Evolutionary conservation across 495 filamentous ascomycete species (phyloP).

Genomic region (Xylaria curta): DNA sequence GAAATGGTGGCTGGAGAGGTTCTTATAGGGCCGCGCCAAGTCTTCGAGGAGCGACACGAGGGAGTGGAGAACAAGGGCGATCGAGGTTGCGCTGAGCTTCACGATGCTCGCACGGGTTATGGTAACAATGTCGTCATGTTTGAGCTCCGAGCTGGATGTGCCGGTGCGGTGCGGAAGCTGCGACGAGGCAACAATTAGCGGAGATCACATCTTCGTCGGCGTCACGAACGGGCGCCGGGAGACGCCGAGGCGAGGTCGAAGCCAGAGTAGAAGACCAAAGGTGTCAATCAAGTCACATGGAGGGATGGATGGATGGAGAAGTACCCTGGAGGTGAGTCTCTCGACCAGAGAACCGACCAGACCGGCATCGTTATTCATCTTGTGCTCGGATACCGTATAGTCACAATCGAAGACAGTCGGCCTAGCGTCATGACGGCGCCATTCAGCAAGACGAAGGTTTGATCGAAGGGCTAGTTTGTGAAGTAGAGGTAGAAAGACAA

Average conservation of each 20-base stretch:
- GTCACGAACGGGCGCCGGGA: neutral
- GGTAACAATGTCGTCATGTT: constrained; percentile 65
- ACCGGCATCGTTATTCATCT: constrained; percentile 68
- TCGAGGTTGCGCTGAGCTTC: constrained; percentile 61
- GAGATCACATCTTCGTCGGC: neutral
- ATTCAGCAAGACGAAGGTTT: constrained; percentile 34
- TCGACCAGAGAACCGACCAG: constrained; percentile 69
- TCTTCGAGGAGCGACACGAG: constrained; percentile 60
- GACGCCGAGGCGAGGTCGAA: neutral
- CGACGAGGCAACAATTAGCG: constrained; percentile 3
- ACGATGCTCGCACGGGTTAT: constrained; percentile 66
- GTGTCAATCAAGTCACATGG: neutral
- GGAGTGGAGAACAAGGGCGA: constrained; percentile 61
- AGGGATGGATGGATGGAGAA: constrained; percentile 23
- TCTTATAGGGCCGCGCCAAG: constrained; percentile 54
- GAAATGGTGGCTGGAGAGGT: constrained; percentile 52
- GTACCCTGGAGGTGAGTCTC: constrained; percentile 67
- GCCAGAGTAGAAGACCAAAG: neutral
- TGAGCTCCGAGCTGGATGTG: constrained; percentile 61
- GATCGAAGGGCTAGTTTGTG: neutral
- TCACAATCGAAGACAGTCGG: constrained; percentile 36
- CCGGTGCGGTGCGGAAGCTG: constrained; percentile 71
- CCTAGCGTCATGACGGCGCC: constrained; percentile 45
- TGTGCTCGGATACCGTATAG: constrained; percentile 43
- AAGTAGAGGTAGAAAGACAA: constrained; percentile 11